Percentiles rank a stretch among this genome's conserved stretches.
These are phyloP conservation scores for Mycena polygramma DNA, from an alignment of 768 basidiomycete species.

Conservation along the genomic window DNA sequence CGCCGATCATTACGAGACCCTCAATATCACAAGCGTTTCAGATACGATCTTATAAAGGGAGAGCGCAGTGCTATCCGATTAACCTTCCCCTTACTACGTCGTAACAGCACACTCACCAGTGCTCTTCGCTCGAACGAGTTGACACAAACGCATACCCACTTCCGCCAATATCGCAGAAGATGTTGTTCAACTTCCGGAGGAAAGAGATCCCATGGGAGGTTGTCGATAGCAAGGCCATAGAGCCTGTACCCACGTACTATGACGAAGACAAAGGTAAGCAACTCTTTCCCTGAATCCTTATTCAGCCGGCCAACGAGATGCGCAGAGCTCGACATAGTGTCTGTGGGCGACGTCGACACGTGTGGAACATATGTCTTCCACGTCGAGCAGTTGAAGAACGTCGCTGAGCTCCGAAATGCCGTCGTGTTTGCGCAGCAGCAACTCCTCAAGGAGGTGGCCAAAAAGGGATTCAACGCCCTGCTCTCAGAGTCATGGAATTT, in stretches of 20 bases:
- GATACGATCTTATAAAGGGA: conserved; percentile 25
- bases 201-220: conserved; percentile 83
- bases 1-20: conserved; percentile 1
- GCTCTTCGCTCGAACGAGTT: no score
- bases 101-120: no score
- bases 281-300: conserved; percentile 32
- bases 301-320: not conserved
- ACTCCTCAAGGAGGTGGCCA: conserved; percentile 66
- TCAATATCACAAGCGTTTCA: conserved; percentile 23
- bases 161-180: conserved; percentile 24
- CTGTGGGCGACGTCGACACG: conserved; percentile 66
- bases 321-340: conserved; percentile 71
- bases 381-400: conserved; percentile 59
- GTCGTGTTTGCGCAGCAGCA: conserved; percentile 75
- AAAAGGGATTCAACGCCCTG: conserved; percentile 72
- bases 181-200: conserved; percentile 64
- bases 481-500: conserved; percentile 74
- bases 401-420: conserved; percentile 63
- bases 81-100: no score
- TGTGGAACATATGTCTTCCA: conserved; percentile 76
- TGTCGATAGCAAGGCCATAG: conserved; percentile 73
- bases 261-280: conserved; percentile 66
- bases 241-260: conserved; percentile 74
- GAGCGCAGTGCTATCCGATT: no score
- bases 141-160: not conserved